Evolutionary conservation across 78 protist genomes (phyloP).

Genomic region (Polysphondylium violaceum): DNA sequence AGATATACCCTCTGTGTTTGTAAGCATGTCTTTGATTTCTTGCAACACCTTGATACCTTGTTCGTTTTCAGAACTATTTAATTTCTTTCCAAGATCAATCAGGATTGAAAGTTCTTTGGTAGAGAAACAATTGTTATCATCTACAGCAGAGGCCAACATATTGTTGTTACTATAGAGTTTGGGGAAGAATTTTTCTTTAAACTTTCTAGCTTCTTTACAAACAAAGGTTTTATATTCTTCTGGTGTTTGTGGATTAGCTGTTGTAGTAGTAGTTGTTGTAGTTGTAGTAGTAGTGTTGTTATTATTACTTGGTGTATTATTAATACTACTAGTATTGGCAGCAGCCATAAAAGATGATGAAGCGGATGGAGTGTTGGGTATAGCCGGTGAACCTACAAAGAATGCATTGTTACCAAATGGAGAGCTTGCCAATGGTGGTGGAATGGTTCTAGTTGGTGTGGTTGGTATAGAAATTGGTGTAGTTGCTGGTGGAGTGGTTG

Average conservation of each 20-base stretch:
- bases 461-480: conserved; percentile 50
- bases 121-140: conserved; percentile 46
- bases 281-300: neutral
- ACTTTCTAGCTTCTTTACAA: conserved; percentile 49
- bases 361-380: conserved; percentile 17
- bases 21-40: conserved; percentile 33
- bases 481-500: neutral
- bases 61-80: conserved; percentile 52
- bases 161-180: neutral
- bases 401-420: conserved; percentile 49
- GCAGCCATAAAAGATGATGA: neutral
- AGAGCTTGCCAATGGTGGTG: conserved; percentile 69
- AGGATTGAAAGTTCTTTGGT: conserved; percentile 41
- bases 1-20: conserved; percentile 65
- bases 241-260: conserved; percentile 11
- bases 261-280: neutral
- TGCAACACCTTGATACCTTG: conserved; percentile 65
- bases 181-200: conserved; percentile 44
- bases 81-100: conserved; percentile 16
- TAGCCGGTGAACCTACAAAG: conserved; percentile 75
- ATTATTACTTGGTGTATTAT: neutral
- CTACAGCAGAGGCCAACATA: neutral
- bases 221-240: conserved; percentile 53
- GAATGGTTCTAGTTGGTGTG: conserved; percentile 39
- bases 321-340: neutral